Percentiles rank a stretch among this genome's conserved stretches.
Evolutionary conservation across 805 yeast genomes (phyloP).

Genomic region (Yamadazyma phyllophila): DNA sequence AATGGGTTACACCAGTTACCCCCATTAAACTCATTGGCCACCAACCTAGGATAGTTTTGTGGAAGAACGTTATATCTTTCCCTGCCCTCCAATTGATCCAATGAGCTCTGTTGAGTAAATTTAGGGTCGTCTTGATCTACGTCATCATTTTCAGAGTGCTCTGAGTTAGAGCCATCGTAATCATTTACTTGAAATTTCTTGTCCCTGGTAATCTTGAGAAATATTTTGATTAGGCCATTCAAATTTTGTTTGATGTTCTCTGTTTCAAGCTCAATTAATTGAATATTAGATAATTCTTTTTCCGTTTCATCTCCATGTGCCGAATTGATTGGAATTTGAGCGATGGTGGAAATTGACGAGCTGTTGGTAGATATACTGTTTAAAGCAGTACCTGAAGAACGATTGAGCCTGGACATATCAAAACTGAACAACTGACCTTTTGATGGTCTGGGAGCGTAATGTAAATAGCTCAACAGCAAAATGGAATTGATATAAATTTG

Average conservation of each 20-base stretch:
- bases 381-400: constrained; percentile 13
- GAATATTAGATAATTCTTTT: constrained; percentile 17
- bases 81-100: constrained; percentile 18
- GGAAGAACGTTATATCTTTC: constrained; percentile 48
- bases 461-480: constrained; percentile 51
- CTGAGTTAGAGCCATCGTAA: constrained; percentile 40
- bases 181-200: constrained; percentile 31
- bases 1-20: constrained; percentile 81
- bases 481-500: constrained; percentile 65
- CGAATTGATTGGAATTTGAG: constrained; percentile 13
- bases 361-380: constrained; percentile 14
- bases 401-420: constrained; percentile 28
- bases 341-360: constrained; percentile 20
- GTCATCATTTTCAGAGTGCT: constrained; percentile 12
- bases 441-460: constrained; percentile 21
- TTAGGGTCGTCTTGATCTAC: neutral
- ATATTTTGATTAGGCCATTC: constrained; percentile 26
- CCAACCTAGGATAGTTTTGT: constrained; percentile 66
- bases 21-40: constrained; percentile 65
- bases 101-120: neutral
- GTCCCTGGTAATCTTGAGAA: constrained; percentile 31
- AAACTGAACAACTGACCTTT: constrained; percentile 29
- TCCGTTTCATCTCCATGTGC: constrained; percentile 2
- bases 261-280: constrained; percentile 39
- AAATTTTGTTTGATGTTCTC: constrained; percentile 33